Percentiles rank a stretch among this genome's conserved stretches.
Conservation (phyloP, 2,329 filamentous ascomycete species). For the Trichoderma harzianum region DNA sequence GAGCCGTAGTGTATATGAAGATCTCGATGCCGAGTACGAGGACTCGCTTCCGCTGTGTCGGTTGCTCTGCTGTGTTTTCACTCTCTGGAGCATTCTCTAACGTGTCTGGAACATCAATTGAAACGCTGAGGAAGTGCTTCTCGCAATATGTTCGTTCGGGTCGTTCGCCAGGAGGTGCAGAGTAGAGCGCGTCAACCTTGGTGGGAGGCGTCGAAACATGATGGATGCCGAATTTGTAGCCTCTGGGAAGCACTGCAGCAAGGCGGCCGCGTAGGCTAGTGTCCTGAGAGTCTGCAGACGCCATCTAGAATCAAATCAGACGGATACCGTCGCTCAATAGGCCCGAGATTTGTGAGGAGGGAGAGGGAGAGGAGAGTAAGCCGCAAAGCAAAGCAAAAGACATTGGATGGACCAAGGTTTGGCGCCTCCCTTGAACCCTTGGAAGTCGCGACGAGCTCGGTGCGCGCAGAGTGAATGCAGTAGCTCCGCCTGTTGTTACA, state of each 20-base stretch:
- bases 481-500: background rate
- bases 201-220: constrained; percentile 85
- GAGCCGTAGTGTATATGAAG: constrained; percentile 77
- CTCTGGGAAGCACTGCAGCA: constrained; percentile 51
- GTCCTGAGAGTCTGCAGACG: constrained; percentile 3
- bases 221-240: constrained; percentile 64
- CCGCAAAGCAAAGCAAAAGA: background rate
- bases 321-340: background rate
- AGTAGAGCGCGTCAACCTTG: constrained; percentile 71
- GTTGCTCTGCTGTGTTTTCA: constrained; percentile 16
- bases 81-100: constrained; percentile 27
- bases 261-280: constrained; percentile 30
- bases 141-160: constrained; percentile 81
- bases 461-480: constrained; percentile 8
- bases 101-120: constrained; percentile 36
- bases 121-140: constrained; percentile 67
- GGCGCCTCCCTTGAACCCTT: background rate
- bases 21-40: constrained; percentile 83
- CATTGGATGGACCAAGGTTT: background rate
- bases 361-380: background rate
- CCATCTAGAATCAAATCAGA: background rate
- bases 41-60: constrained; percentile 39
- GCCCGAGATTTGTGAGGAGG: background rate
- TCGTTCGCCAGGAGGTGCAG: constrained; percentile 67
- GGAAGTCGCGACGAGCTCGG: constrained; percentile 1